phyloP scores from a whole-genome alignment of 345 rosid species.

The Laguncularia racemosa region DNA sequence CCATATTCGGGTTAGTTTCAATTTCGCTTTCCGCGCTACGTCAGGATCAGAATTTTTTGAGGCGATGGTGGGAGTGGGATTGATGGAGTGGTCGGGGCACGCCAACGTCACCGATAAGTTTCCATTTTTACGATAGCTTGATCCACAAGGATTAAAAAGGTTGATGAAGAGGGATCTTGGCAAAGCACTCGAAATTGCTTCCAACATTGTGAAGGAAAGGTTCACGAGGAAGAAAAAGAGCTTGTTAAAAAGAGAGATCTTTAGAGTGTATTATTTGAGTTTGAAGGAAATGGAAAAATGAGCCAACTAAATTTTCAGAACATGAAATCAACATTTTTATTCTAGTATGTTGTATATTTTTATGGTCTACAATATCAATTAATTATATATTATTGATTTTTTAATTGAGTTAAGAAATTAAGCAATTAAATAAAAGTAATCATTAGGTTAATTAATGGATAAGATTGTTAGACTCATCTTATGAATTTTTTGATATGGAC shows the following conservation, averaged over 20 bases:
- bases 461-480: no score
- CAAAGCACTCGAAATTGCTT: constrained; percentile 37
- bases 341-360: no score
- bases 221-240: constrained; percentile 11
- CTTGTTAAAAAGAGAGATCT: constrained; percentile 24
- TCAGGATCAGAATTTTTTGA: constrained; percentile 22
- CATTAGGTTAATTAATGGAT: no score
- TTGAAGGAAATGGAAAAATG: constrained; percentile 41
- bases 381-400: no score
- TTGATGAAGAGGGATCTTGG: constrained; percentile 41
- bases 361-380: no score
- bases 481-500: no score
- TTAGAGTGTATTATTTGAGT: constrained; percentile 45
- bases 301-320: constrained; percentile 27
- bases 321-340: constrained; percentile 30
- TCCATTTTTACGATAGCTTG: constrained; percentile 38
- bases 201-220: constrained; percentile 30
- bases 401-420: no score
- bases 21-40: no score
- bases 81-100: constrained; percentile 31
- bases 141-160: constrained; percentile 45
- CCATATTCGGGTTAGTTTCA: no score
- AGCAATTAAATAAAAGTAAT: no score
- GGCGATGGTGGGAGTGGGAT: constrained; percentile 20
- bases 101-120: constrained; percentile 34